Conservation (phyloP, 345 rosid genomes). For the Streptanthus diversifolius region DNA sequence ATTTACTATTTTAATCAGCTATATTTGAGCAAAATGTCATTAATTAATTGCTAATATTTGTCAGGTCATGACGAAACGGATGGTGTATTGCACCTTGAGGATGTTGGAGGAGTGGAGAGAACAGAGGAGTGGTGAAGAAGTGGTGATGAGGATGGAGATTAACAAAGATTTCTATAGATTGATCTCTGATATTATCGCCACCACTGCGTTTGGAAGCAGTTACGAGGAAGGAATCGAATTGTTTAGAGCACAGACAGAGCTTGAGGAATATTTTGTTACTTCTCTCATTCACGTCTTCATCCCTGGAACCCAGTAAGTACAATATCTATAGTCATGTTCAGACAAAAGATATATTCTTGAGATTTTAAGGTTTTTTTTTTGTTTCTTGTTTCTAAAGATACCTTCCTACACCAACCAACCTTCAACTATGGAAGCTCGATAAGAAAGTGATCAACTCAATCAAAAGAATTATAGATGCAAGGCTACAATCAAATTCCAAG, state of each 20-base stretch:
- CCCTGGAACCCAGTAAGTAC: slow-evolving; percentile 1
- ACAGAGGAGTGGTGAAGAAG: neutral
- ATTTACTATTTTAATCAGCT: neutral
- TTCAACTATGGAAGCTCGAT: slow-evolving; percentile 1
- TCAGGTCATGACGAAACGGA: neutral
- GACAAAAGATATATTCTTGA: neutral
- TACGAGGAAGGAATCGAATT: neutral
- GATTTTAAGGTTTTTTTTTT: neutral
- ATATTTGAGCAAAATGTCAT: neutral
- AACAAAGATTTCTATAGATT: neutral
- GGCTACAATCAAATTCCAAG: neutral
- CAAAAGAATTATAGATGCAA: slow-evolving; percentile 2
- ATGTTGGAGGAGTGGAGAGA: neutral
- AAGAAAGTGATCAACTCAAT: neutral
- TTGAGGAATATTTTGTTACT: neutral
- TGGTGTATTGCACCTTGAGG: neutral
- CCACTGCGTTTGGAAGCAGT: slow-evolving; percentile 8
- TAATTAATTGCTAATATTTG: neutral
- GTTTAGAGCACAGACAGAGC: slow-evolving; percentile 2
- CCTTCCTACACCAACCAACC: slow-evolving; percentile 2
- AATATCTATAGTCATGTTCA: neutral
- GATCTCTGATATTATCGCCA: neutral
- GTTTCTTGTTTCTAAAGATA: neutral
- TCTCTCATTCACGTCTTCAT: neutral
- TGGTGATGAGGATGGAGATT: neutral